A percentile compares a stretch with the other conserved stretches of the same genome.
These are phyloP conservation scores for Prosopis cineraria DNA, from an alignment of 306 rosid species.

Conservation along the genomic window DNA sequence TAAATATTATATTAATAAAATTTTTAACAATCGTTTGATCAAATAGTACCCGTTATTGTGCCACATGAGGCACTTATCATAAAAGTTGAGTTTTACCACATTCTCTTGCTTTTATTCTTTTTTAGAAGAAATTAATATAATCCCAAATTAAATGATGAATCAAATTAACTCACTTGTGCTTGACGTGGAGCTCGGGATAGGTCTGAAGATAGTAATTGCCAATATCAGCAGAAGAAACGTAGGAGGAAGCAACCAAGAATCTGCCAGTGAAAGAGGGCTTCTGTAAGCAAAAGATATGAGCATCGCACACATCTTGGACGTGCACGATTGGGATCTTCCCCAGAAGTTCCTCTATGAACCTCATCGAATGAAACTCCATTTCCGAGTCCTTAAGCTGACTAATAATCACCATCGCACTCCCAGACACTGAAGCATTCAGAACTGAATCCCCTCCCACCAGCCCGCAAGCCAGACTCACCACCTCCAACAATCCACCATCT, in stretches of 20 bases:
- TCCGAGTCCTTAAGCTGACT: slow-evolving; percentile 26
- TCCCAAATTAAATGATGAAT: too few relatives aligned
- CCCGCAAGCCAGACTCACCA: slow-evolving; percentile 50
- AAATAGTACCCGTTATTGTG: too few relatives aligned
- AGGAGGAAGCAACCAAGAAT: slow-evolving; percentile 54
- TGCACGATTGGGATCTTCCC: slow-evolving; percentile 1
- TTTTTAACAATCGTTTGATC: too few relatives aligned
- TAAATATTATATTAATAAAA: too few relatives aligned
- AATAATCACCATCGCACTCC: neutral
- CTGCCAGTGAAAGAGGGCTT: slow-evolving; percentile 47
- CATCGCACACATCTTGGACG: neutral
- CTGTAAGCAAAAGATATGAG: slow-evolving; percentile 16
- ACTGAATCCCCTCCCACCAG: slow-evolving; percentile 52
- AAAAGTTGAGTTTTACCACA: too few relatives aligned
- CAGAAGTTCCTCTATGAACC: neutral
- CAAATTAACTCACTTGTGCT: slow-evolving; percentile 59
- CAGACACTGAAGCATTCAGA: neutral
- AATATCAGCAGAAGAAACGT: slow-evolving; percentile 49
- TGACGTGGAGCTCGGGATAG: slow-evolving; percentile 44
- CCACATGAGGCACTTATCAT: too few relatives aligned
- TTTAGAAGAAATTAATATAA: too few relatives aligned
- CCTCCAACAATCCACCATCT: slow-evolving; percentile 41
- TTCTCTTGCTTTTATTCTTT: too few relatives aligned
- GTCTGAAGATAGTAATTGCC: slow-evolving; percentile 37
- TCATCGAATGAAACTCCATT: neutral